Percentiles rank a stretch among this genome's conserved stretches.
Conservation (phyloP, 1,284 basidiomycete genomes). For the Ceratobasidium sp. region DNA sequence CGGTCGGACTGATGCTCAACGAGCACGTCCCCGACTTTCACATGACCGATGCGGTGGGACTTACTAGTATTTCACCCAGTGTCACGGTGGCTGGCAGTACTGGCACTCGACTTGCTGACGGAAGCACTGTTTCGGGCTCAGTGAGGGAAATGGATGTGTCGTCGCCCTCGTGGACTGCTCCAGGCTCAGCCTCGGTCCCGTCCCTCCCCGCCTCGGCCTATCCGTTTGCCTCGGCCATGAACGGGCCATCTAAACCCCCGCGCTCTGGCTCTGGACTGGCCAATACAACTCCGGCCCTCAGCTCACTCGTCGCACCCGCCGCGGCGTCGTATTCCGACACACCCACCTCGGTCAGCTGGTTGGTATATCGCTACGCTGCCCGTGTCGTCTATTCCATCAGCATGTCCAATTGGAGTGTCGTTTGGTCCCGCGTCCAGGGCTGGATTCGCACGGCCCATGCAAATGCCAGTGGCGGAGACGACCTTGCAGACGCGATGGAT, state of each 20-base stretch:
- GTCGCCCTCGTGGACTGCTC: slow-evolving; percentile 12
- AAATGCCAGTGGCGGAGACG: slow-evolving; percentile 50
- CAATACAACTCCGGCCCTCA: slow-evolving; percentile 23
- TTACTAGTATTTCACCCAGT: slow-evolving; percentile 43
- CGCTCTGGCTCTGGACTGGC: background rate
- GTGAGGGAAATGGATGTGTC: slow-evolving; percentile 1
- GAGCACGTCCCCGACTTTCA: slow-evolving; percentile 76
- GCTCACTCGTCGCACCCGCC: slow-evolving; percentile 33
- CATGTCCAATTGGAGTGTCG: slow-evolving; percentile 86
- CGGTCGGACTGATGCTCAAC: slow-evolving; percentile 66
- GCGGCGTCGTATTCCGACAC: slow-evolving; percentile 41
- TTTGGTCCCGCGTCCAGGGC: slow-evolving; percentile 73
- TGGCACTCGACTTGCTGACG: slow-evolving; percentile 12
- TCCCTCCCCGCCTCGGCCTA: slow-evolving; percentile 58
- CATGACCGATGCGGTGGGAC: slow-evolving; percentile 53
- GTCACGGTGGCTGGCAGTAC: slow-evolving; percentile 22
- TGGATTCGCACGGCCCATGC: slow-evolving; percentile 67
- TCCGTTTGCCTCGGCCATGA: slow-evolving; percentile 11
- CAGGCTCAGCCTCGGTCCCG: slow-evolving; percentile 43
- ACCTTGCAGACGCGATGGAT: slow-evolving; percentile 71
- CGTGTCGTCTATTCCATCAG: slow-evolving; percentile 88
- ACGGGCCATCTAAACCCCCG: slow-evolving; percentile 11
- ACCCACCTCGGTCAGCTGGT: slow-evolving; percentile 42
- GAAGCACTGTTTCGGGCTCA: slow-evolving; percentile 29
- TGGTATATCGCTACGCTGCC: slow-evolving; percentile 57